Evolutionary conservation across 1,284 basidiomycete genomes (phyloP).

Genomic region (Polyporus tsugae): DNA sequence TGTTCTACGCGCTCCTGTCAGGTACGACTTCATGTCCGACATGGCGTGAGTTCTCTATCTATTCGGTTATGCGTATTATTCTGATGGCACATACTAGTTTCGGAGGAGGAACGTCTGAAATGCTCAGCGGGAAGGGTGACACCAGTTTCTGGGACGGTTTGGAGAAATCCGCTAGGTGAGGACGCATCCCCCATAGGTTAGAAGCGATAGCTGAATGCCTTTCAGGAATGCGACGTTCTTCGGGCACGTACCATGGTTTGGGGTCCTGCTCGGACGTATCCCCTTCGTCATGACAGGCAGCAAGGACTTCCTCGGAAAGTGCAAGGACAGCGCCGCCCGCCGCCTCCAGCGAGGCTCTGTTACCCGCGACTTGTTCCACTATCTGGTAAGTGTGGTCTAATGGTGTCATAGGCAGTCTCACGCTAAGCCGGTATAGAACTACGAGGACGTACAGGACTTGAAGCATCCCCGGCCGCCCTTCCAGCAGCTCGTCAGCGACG

Average conservation of each 20-base stretch:
- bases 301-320: neutral
- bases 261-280: neutral
- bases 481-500: conserved; percentile 29
- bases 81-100: neutral
- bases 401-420: neutral
- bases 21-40: conserved; percentile 1
- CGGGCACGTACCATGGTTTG: neutral
- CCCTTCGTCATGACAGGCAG: neutral
- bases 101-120: neutral
- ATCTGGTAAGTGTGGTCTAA: neutral
- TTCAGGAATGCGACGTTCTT: neutral
- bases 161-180: neutral
- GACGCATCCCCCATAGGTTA: neutral
- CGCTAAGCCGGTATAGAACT: conserved; percentile 24
- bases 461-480: conserved; percentile 18
- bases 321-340: neutral
- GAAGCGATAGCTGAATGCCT: neutral
- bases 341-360: neutral
- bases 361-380: neutral
- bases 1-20: neutral
- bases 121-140: neutral
- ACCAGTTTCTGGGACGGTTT: neutral
- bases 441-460: conserved; percentile 31
- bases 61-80: neutral
- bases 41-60: neutral